Conservation (phyloP, 805 yeast genomes). For the Kockiozyma suomiensis region DNA sequence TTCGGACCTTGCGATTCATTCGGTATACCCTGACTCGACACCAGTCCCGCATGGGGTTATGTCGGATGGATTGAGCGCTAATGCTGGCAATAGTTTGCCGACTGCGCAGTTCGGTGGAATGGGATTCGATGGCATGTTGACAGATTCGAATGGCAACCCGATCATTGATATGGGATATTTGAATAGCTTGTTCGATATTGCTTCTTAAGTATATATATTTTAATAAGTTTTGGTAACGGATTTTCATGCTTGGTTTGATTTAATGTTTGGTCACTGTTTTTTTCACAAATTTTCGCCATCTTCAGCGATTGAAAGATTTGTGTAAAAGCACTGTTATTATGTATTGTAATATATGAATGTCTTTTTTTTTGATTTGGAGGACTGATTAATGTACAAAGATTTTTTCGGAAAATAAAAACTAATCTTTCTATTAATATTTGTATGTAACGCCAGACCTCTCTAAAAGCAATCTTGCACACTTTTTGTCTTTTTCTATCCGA, state of each 20-base stretch:
- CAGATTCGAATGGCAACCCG: slow-evolving; percentile 7
- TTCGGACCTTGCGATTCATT: slow-evolving; percentile 1
- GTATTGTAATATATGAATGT: too few relatives aligned
- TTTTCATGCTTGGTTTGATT: background rate
- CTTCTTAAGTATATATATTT: slow-evolving; percentile 5
- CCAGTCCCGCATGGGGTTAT: background rate
- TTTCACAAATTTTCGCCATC: too few relatives aligned
- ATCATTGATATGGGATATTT: slow-evolving; percentile 16
- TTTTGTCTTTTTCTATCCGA: too few relatives aligned
- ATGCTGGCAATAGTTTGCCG: background rate
- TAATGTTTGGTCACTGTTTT: background rate
- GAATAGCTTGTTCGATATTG: slow-evolving; percentile 20
- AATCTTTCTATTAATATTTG: too few relatives aligned
- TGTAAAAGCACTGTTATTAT: too few relatives aligned
- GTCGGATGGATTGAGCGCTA: background rate
- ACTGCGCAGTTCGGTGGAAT: background rate
- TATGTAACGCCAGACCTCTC: too few relatives aligned
- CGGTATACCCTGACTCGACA: background rate
- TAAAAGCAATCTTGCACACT: too few relatives aligned
- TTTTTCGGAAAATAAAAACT: too few relatives aligned
- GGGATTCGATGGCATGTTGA: slow-evolving; percentile 10
- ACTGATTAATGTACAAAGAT: too few relatives aligned
- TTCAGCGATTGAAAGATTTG: too few relatives aligned
- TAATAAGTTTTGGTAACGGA: background rate
- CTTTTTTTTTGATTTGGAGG: too few relatives aligned